Evolutionary conservation across 352 stramenopile species (phyloP).

Genomic region (Phytophthora fragariae): DNA sequence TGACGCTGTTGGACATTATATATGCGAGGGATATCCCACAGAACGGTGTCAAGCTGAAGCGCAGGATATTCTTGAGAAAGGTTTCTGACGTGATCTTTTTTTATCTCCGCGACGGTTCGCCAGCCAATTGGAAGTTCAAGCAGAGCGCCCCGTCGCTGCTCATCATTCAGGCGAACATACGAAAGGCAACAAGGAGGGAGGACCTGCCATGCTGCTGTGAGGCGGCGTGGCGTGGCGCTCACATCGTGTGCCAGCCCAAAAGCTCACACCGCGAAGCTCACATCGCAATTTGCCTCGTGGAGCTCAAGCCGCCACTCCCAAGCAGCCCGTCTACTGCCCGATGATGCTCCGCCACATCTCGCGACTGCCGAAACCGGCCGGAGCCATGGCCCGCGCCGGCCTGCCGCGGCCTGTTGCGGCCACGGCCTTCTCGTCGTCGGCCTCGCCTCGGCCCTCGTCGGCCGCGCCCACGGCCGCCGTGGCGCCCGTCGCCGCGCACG

Average conservation of each 20-base stretch:
- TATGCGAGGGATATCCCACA: not conserved
- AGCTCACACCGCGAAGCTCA: constrained; percentile 6
- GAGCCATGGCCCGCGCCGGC: not conserved
- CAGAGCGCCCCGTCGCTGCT: constrained; percentile 14
- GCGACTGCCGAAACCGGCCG: constrained; percentile 29
- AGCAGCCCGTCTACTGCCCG: not conserved
- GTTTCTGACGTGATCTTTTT: not conserved
- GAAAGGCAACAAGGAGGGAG: constrained; percentile 29
- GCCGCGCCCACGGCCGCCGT: constrained; percentile 24
- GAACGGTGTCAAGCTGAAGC: not conserved
- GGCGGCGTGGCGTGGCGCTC: not conserved
- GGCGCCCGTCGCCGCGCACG: constrained; percentile 5
- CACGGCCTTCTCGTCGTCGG: constrained; percentile 27
- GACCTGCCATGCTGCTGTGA: constrained; percentile 18
- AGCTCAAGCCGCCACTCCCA: constrained; percentile 25
- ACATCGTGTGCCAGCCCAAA: not conserved
- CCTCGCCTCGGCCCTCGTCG: constrained; percentile 27
- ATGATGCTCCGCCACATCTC: constrained; percentile 33
- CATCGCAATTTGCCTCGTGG: constrained; percentile 36
- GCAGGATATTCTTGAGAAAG: too few relatives aligned
- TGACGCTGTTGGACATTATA: not conserved
- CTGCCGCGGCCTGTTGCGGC: constrained; percentile 10
- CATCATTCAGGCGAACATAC: not conserved
- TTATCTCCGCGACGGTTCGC: constrained; percentile 1
- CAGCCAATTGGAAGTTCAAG: not conserved